A percentile compares a stretch with the other conserved stretches of the same genome.
Evolutionary conservation across 257 asterid genomes (phyloP).

Genomic region (Vinca minor): DNA sequence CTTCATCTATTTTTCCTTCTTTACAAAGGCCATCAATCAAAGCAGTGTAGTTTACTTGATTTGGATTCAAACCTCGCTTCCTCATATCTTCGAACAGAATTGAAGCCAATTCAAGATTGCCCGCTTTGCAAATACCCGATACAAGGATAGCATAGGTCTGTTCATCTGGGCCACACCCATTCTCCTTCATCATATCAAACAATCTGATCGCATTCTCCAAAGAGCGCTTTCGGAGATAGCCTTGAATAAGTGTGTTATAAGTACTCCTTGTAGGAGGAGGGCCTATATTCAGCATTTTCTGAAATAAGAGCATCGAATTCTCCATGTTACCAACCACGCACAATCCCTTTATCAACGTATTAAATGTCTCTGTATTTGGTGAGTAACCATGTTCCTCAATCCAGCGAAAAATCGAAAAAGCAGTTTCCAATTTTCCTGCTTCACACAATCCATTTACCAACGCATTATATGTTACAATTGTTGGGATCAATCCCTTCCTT

Average conservation of each 20-base stretch:
- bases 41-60: slow-evolving; percentile 52
- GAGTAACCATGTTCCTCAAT: slow-evolving; percentile 45
- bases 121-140: slow-evolving; percentile 64
- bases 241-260: slow-evolving; percentile 64
- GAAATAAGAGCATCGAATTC: slow-evolving; percentile 60
- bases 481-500: slow-evolving; percentile 59
- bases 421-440: slow-evolving; percentile 38
- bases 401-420: slow-evolving; percentile 52
- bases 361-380: slow-evolving; percentile 52
- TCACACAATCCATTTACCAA: slow-evolving; percentile 52
- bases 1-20: slow-evolving; percentile 65
- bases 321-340: slow-evolving; percentile 51
- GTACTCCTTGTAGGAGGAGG: slow-evolving; percentile 60
- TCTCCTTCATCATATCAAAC: slow-evolving; percentile 73
- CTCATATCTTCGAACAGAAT: slow-evolving; percentile 65
- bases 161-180: slow-evolving; percentile 67
- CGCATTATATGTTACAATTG: slow-evolving; percentile 61
- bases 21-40: slow-evolving; percentile 75
- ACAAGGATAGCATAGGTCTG: slow-evolving; percentile 70
- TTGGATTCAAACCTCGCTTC: slow-evolving; percentile 64
- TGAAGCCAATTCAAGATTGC: slow-evolving; percentile 50
- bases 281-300: slow-evolving; percentile 67
- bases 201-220: slow-evolving; percentile 66
- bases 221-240: slow-evolving; percentile 42
- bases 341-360: slow-evolving; percentile 64